A percentile compares a stretch with the other conserved stretches of the same genome.
Conservation (phyloP, 2,329 filamentous ascomycete species). For the Phialophora chinensis region DNA sequence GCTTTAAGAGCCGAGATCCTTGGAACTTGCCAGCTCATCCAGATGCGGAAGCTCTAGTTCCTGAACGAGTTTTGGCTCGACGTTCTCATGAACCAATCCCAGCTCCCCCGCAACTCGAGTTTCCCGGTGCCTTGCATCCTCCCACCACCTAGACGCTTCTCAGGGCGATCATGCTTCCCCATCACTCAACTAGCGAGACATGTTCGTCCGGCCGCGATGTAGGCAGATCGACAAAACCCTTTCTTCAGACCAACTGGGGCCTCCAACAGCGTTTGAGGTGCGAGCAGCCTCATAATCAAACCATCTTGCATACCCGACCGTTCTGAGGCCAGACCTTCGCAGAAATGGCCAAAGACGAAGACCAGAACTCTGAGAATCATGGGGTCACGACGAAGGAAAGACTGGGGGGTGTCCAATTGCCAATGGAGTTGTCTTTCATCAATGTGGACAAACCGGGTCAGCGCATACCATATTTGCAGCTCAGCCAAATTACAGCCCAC, state of each 20-base stretch:
- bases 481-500: constrained; percentile 18
- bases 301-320: constrained; percentile 3
- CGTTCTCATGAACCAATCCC: background rate
- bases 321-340: background rate
- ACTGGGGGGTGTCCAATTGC: constrained; percentile 1
- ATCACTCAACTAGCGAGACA: background rate
- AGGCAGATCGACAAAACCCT: background rate
- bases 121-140: background rate
- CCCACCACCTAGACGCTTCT: background rate
- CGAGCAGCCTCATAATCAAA: background rate
- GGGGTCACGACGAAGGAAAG: background rate
- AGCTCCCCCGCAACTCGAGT: background rate
- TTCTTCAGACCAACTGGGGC: background rate
- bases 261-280: background rate
- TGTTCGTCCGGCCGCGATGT: background rate
- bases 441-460: constrained; percentile 10
- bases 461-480: constrained; percentile 8
- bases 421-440: constrained; percentile 18
- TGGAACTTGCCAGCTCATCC: constrained; percentile 11
- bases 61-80: constrained; percentile 1
- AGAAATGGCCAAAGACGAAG: background rate
- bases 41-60: constrained; percentile 15
- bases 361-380: background rate
- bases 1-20: background rate
- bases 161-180: background rate